Base-by-base conservation (phyloP, 2,329 filamentous ascomycete genomes). In the Lecanicillium sp. region DNA sequence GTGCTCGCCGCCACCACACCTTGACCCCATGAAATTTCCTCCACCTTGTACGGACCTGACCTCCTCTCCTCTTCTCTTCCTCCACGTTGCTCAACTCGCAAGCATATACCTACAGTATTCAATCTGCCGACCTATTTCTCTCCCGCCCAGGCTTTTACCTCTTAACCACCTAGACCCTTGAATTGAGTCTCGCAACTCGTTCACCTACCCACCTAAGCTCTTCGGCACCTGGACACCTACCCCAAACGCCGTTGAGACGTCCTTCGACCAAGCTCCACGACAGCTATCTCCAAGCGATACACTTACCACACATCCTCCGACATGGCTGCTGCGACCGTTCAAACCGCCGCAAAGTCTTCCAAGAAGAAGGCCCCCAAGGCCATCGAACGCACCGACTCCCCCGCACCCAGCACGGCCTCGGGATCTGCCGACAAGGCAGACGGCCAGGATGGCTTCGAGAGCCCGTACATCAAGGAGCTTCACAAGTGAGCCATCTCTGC, bases 381-480 rank as follows among this genome's bases (percentile, higher is more conserved):
- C 41, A 55, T 62, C 40, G 63, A 64, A 50, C 70, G 72, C 47
- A 72, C 66, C 53, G 69, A 74, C 41, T 78, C 75, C 31, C 69
- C 74, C 41, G 71, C 75, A 18, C 67, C 71, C 29, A 68, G 70
- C 50, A 42, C 48, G 30, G 56, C 64, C 42, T 65, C 71, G 40
- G 61, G 64, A 44, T 59, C 66, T 34, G 58, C 67, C 39, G 69
- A 72, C 43, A 71, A 72, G 62, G 60, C 80, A 53, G 69, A 69
- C 43, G 62, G 65, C 36, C 80, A 86, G 41, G 77, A 77, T 44
- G 55, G 60, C 46, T 69, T 67, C 45, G 89, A 96, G 59, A 88
- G 77, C 54, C 71, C 80, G 29, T 88, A 90, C 65, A 74, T 96
- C 57, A 87, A 81, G 58, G 90, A 97, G 60, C 72, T 97, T 36